Evolutionary conservation across 139 green algal species (phyloP).

Genomic region (Coccomyxa sp.): DNA sequence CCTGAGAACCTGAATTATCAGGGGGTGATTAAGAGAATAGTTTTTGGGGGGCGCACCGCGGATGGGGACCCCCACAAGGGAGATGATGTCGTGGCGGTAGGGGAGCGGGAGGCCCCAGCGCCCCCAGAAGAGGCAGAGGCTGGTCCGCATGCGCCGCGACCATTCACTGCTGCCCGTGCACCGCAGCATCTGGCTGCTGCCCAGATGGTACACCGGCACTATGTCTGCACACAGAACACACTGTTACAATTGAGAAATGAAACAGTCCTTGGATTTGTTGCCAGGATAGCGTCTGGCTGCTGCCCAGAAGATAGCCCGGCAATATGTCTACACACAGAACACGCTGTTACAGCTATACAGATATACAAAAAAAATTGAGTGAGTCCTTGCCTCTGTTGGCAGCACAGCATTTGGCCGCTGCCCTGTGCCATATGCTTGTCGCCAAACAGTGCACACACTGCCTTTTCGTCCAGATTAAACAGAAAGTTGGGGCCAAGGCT

Average conservation of each 20-base stretch:
- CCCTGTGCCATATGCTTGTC: too few species aligned
- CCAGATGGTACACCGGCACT: background rate
- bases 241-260: too few species aligned
- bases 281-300: too few species aligned
- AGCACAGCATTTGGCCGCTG: too few species aligned
- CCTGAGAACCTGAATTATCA: background rate
- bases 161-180: background rate
- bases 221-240: background rate
- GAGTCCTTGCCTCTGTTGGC: too few species aligned
- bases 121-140: background rate
- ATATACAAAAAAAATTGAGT: too few species aligned
- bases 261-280: too few species aligned
- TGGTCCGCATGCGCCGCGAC: background rate
- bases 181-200: background rate
- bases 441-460: too few species aligned
- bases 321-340: background rate
- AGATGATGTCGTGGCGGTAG: slow-evolving; percentile 1
- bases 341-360: too few species aligned
- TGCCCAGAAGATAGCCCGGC: background rate
- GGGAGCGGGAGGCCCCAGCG: background rate
- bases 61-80: background rate
- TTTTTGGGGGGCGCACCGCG: background rate
- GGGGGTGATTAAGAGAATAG: background rate
- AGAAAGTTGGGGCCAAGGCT: too few species aligned
- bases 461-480: too few species aligned